Evolutionary conservation across 2,329 filamentous ascomycete species (phyloP), one percentile per base, ranked within the genome.

Genomic region (Talaromyces sp.): DNA sequence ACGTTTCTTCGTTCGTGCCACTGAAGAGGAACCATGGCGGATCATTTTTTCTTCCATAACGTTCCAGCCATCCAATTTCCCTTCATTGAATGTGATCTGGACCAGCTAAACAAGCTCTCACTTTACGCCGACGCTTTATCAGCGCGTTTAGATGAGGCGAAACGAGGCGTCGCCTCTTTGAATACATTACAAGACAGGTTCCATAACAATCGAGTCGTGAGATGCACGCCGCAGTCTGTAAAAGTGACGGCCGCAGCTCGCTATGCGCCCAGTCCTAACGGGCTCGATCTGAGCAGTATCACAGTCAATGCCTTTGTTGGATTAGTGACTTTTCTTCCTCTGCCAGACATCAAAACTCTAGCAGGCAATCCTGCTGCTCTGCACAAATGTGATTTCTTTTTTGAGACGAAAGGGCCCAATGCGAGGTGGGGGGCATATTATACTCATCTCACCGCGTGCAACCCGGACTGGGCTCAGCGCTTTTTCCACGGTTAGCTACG

Each of bases 21-120:
- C 17, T 19, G 17, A 22, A 47, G 42, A 47, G n/a, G 10, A 22
- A 10, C 30, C n/a, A 47, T 47, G 42, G 42, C n/a, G 4, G 39
- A 44, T 44, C 39, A 44, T 44, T 44, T 44, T 19, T 57, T 39
- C 54, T 56, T 56, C 22, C 32, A 22, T 13, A 56, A 56, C 36
- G 54, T 56, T 25, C 54, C 54, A 42, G 54, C 33, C 32, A 28
- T 39, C 17, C 54, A 42, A 17, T 56, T 56, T 15, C 54, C 54
- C 30, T 56, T 56, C 19, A 33, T 42, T 33, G 54, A 56, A 32
- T 56, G 54, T 56, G 32, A 42, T 33, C 15, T 56, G 22, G n/a
- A 56, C 33, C 54, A 42, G 27, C 54, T 56, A 10, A 39, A 27
- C 13, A 19, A 56, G 54, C 54, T 56, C 54, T 56, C 54, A 44